These are phyloP conservation scores for Fusarium newnesense DNA, from an alignment of 2,329 filamentous ascomycete genomes.

Conservation along the genomic window DNA sequence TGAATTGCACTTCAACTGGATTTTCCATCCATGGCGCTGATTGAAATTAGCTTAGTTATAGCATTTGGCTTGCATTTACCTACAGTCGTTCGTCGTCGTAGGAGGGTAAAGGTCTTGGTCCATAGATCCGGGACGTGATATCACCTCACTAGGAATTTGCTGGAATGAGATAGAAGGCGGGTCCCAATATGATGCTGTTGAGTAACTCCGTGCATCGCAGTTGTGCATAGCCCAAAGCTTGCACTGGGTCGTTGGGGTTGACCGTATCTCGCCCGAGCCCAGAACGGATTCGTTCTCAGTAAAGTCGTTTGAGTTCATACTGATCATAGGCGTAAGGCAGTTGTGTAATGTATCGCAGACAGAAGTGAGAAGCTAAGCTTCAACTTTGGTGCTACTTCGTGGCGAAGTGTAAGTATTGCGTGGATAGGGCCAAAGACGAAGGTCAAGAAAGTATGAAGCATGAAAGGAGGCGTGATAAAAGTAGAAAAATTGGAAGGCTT, in stretches of 20 bases:
- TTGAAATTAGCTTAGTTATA: slow-evolving; percentile 24
- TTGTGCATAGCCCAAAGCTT: slow-evolving; percentile 67
- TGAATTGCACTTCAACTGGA: slow-evolving; percentile 65
- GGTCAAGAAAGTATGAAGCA: slow-evolving; percentile 46
- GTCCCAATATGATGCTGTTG: slow-evolving; percentile 66
- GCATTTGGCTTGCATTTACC: slow-evolving; percentile 43
- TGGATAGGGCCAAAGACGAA: slow-evolving; percentile 35
- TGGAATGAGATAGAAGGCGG: slow-evolving; percentile 63
- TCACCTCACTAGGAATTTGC: slow-evolving; percentile 60
- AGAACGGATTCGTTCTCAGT: slow-evolving; percentile 60
- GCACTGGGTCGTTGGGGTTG: slow-evolving; percentile 62
- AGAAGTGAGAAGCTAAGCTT: slow-evolving; percentile 60
- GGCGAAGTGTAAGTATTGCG: slow-evolving; percentile 39
- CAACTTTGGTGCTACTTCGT: slow-evolving; percentile 48
- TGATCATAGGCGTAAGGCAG: slow-evolving; percentile 53
- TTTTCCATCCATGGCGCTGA: slow-evolving; percentile 61
- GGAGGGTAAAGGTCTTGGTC: slow-evolving; percentile 67
- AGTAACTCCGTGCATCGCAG: slow-evolving; percentile 63
- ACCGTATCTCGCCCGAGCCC: slow-evolving; percentile 61
- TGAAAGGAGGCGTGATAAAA: slow-evolving; percentile 63
- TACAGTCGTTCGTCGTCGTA: slow-evolving; percentile 60
- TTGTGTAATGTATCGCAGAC: slow-evolving; percentile 52
- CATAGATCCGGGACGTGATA: slow-evolving; percentile 65
- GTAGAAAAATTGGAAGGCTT: slow-evolving; percentile 53
- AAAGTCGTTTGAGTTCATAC: slow-evolving; percentile 63